phyloP scores from a whole-genome alignment of 108 stramenopile species.

The Cylindrotheca fusiformis region DNA sequence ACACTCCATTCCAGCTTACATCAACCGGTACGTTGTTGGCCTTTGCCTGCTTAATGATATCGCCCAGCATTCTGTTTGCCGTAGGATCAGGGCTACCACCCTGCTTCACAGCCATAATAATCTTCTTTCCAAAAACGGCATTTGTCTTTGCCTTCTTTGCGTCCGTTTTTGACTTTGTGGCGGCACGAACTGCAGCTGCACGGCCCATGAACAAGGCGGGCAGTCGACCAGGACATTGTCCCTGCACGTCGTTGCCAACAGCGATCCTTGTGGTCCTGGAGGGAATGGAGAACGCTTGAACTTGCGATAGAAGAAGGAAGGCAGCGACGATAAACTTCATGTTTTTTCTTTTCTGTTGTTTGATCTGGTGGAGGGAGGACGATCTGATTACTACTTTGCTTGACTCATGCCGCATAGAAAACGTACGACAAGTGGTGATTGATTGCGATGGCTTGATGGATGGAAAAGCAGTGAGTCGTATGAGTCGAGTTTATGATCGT shows the following conservation, averaged over 20 bases:
- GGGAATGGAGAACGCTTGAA: neutral
- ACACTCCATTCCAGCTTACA: slow-evolving; percentile 29
- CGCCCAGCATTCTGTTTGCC: slow-evolving; percentile 66
- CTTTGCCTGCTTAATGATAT: slow-evolving; percentile 84
- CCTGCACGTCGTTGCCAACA: neutral
- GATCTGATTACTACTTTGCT: no score
- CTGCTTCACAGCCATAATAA: slow-evolving; percentile 86
- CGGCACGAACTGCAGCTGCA: slow-evolving; percentile 85
- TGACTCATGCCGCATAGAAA: no score
- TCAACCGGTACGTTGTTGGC: slow-evolving; percentile 80
- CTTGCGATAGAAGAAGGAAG: no score
- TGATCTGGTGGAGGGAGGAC: no score
- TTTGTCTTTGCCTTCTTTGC: slow-evolving; percentile 84
- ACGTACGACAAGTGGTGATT: no score
- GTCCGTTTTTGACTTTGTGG: slow-evolving; percentile 88
- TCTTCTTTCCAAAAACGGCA: slow-evolving; percentile 82
- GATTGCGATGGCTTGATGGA: no score
- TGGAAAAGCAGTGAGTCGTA: no score
- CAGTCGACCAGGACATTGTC: no score
- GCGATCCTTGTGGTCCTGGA: neutral
- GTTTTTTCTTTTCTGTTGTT: no score
- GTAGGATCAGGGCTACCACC: slow-evolving; percentile 81
- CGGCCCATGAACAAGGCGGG: slow-evolving; percentile 80
- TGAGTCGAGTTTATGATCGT: no score
- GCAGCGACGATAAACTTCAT: no score